phyloP scores from a whole-genome alignment of 768 basidiomycete species.

The Naganishia vaughanmartiniae region DNA sequence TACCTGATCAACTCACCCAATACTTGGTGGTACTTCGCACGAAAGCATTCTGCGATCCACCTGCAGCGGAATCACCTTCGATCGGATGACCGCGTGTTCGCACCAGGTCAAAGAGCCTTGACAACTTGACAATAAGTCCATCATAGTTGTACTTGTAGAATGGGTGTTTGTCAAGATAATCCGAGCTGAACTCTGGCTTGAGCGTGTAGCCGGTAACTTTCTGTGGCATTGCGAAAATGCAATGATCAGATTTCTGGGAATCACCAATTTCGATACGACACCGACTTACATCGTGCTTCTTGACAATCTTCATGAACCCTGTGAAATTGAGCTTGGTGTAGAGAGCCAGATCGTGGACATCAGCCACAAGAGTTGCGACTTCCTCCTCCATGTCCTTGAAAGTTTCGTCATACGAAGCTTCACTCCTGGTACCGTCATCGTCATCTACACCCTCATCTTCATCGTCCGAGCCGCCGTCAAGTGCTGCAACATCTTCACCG shows the following conservation, averaged over 20 bases:
- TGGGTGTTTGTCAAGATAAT: conserved; percentile 87
- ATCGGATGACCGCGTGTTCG: conserved; percentile 92
- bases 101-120: conserved; percentile 89
- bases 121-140: conserved; percentile 89
- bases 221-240: conserved; percentile 54
- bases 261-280: neutral
- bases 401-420: conserved; percentile 69
- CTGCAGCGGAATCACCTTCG: conserved; percentile 87
- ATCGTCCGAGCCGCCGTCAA: conserved; percentile 37
- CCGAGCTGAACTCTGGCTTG: conserved; percentile 82
- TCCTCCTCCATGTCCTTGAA: conserved; percentile 89
- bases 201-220: conserved; percentile 85
- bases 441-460: conserved; percentile 56
- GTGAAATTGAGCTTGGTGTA: conserved; percentile 98
- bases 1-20: conserved; percentile 65
- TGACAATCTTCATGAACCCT: conserved; percentile 97
- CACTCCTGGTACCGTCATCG: conserved; percentile 60
- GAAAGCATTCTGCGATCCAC: conserved; percentile 93
- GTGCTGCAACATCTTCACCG: neutral
- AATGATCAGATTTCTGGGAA: neutral
- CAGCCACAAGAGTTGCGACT: conserved; percentile 87
- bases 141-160: conserved; percentile 80
- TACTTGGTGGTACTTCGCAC: conserved; percentile 99
- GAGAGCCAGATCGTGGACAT: conserved; percentile 66
- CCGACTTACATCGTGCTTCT: conserved; percentile 87